These are phyloP conservation scores for Candida chauliodis DNA, from an alignment of 805 yeast genomes.

Conservation along the genomic window DNA sequence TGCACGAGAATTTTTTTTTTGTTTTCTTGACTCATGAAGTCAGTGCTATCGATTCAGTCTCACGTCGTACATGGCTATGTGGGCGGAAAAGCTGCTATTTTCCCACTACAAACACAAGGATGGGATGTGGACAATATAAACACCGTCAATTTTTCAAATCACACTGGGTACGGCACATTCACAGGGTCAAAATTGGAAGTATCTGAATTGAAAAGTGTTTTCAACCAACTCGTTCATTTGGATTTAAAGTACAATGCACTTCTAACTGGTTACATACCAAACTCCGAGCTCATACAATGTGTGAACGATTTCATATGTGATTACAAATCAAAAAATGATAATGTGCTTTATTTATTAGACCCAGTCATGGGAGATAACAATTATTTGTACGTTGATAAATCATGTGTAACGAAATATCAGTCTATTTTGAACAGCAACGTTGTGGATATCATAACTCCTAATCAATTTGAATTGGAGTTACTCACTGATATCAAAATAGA, in stretches of 20 bases:
- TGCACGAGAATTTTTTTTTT: too few relatives aligned
- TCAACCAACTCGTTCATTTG: constrained; percentile 51
- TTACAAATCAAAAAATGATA: constrained; percentile 31
- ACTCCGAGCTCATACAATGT: constrained; percentile 44
- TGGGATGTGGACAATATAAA: constrained; percentile 93
- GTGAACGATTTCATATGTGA: constrained; percentile 28
- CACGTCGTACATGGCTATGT: constrained; percentile 96
- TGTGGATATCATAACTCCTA: constrained; percentile 82
- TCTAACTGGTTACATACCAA: constrained; percentile 68
- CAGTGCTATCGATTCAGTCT: constrained; percentile 54
- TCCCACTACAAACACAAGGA: constrained; percentile 80
- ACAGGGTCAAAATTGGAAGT: constrained; percentile 50
- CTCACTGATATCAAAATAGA: constrained; percentile 51
- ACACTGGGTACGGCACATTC: constrained; percentile 79
- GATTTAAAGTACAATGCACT: constrained; percentile 48
- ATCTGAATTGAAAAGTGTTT: constrained; percentile 45
- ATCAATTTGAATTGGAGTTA: constrained; percentile 83
- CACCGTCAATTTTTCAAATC: constrained; percentile 86
- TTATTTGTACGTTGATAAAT: constrained; percentile 55
- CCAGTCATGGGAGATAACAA: constrained; percentile 86
- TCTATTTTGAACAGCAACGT: constrained; percentile 49
- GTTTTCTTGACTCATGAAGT: too few relatives aligned
- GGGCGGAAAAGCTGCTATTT: constrained; percentile 87
- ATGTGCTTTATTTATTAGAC: constrained; percentile 56
- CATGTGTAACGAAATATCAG: constrained; percentile 34